These are phyloP conservation scores for Cystobasidium pallidum DNA, from an alignment of 1,284 basidiomycete genomes.

Conservation along the genomic window DNA sequence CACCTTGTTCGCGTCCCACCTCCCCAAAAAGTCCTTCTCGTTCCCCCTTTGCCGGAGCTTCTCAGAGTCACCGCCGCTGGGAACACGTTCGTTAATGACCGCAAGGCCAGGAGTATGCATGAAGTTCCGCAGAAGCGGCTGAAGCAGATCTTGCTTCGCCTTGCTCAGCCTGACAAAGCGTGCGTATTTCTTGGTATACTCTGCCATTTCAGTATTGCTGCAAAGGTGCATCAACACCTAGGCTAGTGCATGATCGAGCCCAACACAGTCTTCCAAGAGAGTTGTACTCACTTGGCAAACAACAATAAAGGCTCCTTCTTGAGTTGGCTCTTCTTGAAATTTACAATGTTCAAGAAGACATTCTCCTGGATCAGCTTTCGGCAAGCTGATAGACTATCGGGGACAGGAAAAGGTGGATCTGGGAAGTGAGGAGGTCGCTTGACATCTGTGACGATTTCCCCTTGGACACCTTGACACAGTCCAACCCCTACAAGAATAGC, in stretches of 20 bases:
- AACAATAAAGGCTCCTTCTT: conserved; percentile 14
- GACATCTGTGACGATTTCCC: not conserved
- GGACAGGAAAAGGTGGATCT: conserved; percentile 5
- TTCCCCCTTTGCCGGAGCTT: too few species aligned
- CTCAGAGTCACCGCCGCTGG: too few species aligned
- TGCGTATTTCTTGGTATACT: conserved; percentile 19
- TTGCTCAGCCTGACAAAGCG: conserved; percentile 11
- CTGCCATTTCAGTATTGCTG: conserved; percentile 8
- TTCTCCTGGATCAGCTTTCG: conserved; percentile 7
- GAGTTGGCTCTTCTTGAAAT: conserved; percentile 14
- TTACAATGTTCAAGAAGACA: conserved; percentile 13
- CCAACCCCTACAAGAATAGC: conserved; percentile 14
- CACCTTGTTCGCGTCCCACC: too few species aligned
- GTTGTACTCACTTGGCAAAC: conserved; percentile 1
- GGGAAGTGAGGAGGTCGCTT: conserved; percentile 18
- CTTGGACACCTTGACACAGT: not conserved
- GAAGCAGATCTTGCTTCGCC: conserved; percentile 12
- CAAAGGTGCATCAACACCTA: not conserved
- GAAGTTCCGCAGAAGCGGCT: conserved; percentile 13
- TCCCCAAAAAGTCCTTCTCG: too few species aligned
- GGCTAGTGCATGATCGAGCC: too few species aligned
- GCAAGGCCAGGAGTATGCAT: not conserved
- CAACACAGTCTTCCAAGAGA: too few species aligned
- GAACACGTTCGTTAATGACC: not conserved
- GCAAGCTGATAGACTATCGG: conserved; percentile 4